phyloP scores from a whole-genome alignment of 31 red algal genomes.

The Asparagopsis taxiformis region DNA sequence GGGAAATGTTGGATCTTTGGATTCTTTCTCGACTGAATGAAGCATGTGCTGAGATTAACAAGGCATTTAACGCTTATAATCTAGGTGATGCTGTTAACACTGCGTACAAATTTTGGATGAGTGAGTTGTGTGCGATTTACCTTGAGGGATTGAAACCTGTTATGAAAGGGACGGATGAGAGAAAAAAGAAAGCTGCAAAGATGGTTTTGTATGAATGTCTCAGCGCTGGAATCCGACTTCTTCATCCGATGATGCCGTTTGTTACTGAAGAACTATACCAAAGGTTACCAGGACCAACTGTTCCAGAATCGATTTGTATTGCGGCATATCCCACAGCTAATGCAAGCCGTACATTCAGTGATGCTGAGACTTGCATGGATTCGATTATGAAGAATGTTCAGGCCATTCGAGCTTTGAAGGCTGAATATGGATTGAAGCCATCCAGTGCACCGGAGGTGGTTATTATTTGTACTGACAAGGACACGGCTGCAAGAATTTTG shows the following conservation, averaged over 20 bases:
- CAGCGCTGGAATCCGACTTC: slow-evolving; percentile 71
- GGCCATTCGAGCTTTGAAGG: slow-evolving; percentile 66
- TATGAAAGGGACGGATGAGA: slow-evolving; percentile 45
- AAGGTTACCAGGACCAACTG: slow-evolving; percentile 74
- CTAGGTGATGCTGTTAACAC: slow-evolving; percentile 71
- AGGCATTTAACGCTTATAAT: slow-evolving; percentile 62
- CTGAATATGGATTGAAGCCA: slow-evolving; percentile 74
- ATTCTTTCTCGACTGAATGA: slow-evolving; percentile 75
- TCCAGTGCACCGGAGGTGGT: slow-evolving; percentile 49
- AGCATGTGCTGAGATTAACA: slow-evolving; percentile 28
- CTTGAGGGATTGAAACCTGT: slow-evolving; percentile 91
- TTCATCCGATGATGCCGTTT: slow-evolving; percentile 99
- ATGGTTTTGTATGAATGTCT: slow-evolving; percentile 80
- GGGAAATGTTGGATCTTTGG: slow-evolving; percentile 56
- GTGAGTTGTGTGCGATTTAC: slow-evolving; percentile 90
- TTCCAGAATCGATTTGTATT: slow-evolving; percentile 76
- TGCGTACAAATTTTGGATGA: slow-evolving; percentile 88
- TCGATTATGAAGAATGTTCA: slow-evolving; percentile 66
- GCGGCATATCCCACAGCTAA: slow-evolving; percentile 59
- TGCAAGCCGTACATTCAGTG: slow-evolving; percentile 1
- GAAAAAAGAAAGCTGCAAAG: slow-evolving; percentile 42
- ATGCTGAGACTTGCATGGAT: slow-evolving; percentile 65
- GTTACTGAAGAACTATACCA: slow-evolving; percentile 99
- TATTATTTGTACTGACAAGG: slow-evolving; percentile 29
- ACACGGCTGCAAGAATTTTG: slow-evolving; percentile 16